phyloP scores from a whole-genome alignment of 331 rosid genomes.

The Acacia pycnantha region DNA sequence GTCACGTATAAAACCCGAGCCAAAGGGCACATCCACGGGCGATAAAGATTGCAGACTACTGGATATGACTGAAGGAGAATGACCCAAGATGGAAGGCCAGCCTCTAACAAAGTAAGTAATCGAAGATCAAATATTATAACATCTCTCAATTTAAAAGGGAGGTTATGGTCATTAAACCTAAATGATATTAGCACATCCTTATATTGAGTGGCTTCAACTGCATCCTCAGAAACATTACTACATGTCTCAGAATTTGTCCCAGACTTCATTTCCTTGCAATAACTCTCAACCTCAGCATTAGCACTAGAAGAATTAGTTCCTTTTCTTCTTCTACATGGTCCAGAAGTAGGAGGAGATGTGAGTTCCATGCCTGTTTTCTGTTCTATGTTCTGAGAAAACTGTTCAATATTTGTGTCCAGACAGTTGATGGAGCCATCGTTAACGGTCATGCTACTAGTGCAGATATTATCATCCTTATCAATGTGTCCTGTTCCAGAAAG shows the following conservation, averaged over 20 bases:
- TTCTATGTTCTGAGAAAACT: constrained; percentile 33
- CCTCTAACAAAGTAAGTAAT: constrained; percentile 87
- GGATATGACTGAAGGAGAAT: constrained; percentile 97
- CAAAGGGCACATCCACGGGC: constrained; percentile 98
- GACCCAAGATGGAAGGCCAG: constrained; percentile 98
- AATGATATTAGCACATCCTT: constrained; percentile 67
- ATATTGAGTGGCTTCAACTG: constrained; percentile 63
- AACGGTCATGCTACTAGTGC: constrained; percentile 17
- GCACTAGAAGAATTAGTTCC: constrained; percentile 38
- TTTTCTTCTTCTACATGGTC: constrained; percentile 57
- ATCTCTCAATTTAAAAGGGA: constrained; percentile 74
- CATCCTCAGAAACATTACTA: constrained; percentile 39
- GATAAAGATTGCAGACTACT: constrained; percentile 75
- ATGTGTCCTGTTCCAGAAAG: constrained; percentile 27
- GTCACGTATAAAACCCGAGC: constrained; percentile 76
- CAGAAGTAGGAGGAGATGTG: constrained; percentile 29
- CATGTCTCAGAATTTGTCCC: constrained; percentile 35
- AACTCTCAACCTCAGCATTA: constrained; percentile 40
- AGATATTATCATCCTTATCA: constrained; percentile 13
- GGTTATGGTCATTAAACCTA: constrained; percentile 79
- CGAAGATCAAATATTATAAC: constrained; percentile 79
- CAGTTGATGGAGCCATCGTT: neutral
- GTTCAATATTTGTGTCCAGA: constrained; percentile 29
- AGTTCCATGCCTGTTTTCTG: constrained; percentile 33
- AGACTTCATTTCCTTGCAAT: constrained; percentile 29